Evolutionary conservation across 768 basidiomycete genomes (phyloP).

Genomic region (Podaxis pistillaris): DNA sequence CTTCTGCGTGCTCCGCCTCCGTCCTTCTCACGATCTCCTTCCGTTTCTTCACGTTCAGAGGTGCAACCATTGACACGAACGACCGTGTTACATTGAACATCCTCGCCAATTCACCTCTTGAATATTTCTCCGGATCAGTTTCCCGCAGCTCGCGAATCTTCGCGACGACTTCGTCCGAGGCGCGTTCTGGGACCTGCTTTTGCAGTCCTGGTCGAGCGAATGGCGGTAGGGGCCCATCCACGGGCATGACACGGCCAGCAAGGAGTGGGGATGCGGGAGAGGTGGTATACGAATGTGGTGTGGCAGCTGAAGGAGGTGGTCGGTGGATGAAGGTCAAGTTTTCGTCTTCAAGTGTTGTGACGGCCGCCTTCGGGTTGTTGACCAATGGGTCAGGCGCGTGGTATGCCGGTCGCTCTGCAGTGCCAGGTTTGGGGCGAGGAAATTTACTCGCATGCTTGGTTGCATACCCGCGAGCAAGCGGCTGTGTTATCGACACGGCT

Average conservation of each 20-base stretch:
- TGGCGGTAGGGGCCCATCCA: slow-evolving; percentile 42
- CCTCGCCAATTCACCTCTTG: slow-evolving; percentile 65
- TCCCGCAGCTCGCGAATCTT: slow-evolving; percentile 58
- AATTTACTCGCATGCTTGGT: slow-evolving; percentile 31
- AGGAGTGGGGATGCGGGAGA: slow-evolving; percentile 74
- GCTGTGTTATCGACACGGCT: slow-evolving; percentile 24
- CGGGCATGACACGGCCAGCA: slow-evolving; percentile 31
- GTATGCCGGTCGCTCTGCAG: slow-evolving; percentile 53
- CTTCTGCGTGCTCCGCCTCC: slow-evolving; percentile 44
- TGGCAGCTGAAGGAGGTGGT: slow-evolving; percentile 75
- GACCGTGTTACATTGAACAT: slow-evolving; percentile 71
- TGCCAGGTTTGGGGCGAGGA: slow-evolving; percentile 49
- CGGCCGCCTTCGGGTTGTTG: slow-evolving; percentile 49
- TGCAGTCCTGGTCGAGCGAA: slow-evolving; percentile 39
- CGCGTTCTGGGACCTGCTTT: slow-evolving; percentile 33
- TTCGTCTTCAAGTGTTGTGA: slow-evolving; percentile 49
- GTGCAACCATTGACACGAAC: slow-evolving; percentile 66
- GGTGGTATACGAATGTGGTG: slow-evolving; percentile 69
- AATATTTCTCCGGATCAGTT: slow-evolving; percentile 57
- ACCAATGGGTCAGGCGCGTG: slow-evolving; percentile 57
- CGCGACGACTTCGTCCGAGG: slow-evolving; percentile 51
- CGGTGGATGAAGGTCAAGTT: slow-evolving; percentile 80
- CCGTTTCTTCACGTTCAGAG: slow-evolving; percentile 51
- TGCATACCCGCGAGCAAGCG: slow-evolving; percentile 39
- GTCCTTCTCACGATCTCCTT: slow-evolving; percentile 40